phyloP scores from a whole-genome alignment of 495 filamentous ascomycete genomes.

The Jackrogersella minutella region DNA sequence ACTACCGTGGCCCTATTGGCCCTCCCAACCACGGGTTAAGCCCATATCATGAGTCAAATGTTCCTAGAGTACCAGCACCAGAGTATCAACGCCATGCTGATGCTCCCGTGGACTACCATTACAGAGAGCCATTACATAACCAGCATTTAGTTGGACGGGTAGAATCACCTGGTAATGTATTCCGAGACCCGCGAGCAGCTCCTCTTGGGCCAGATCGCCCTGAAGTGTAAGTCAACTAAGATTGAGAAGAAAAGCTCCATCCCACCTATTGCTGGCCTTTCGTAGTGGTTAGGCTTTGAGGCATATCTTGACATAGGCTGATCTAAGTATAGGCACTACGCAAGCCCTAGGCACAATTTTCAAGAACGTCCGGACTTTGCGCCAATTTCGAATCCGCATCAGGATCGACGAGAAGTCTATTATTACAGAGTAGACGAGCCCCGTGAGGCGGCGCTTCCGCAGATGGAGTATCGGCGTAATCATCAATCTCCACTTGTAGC shows the following conservation, averaged over 20 bases:
- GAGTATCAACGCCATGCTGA: background rate
- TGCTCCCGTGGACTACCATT: background rate
- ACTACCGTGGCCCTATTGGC: constrained; percentile 12
- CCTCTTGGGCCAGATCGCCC: background rate
- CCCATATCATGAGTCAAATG: constrained; percentile 16
- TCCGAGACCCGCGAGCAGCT: constrained; percentile 7
- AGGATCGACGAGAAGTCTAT: constrained; percentile 6
- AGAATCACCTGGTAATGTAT: constrained; percentile 10
- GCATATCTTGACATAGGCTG: constrained; percentile 5
- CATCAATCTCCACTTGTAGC: constrained; percentile 20
- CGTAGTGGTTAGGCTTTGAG: background rate
- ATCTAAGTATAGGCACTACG: constrained; percentile 21
- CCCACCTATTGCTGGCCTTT: background rate
- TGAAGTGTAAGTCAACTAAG: constrained; percentile 26
- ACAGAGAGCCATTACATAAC: constrained; percentile 16
- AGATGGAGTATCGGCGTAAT: constrained; percentile 17
- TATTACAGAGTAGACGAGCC: background rate
- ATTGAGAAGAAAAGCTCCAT: background rate
- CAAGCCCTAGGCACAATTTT: background rate
- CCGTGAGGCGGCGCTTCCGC: background rate
- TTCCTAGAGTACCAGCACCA: constrained; percentile 3
- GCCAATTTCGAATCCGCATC: background rate
- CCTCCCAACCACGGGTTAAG: constrained; percentile 1
- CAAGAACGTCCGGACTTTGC: constrained; percentile 1
- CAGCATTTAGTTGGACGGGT: constrained; percentile 10